Conservation (phyloP, 208 protist species). For the Vickermania ingenoplastis region DNA sequence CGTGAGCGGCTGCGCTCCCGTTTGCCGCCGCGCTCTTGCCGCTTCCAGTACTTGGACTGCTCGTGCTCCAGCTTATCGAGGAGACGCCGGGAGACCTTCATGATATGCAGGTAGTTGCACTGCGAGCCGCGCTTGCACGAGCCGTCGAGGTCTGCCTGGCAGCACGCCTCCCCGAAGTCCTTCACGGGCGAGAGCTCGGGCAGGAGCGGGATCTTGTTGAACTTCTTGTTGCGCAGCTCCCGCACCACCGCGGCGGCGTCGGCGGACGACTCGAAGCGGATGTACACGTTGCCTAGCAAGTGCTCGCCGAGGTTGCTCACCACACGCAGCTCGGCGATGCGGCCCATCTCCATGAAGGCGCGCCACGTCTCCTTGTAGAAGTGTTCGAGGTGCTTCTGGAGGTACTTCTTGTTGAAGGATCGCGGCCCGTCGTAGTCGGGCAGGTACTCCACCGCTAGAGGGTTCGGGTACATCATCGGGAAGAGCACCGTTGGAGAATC, state of each 20-base stretch:
- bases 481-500: conserved; percentile 93
- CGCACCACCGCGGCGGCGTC: conserved; percentile 74
- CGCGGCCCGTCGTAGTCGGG: conserved; percentile 34
- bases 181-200: conserved; percentile 97
- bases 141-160: conserved; percentile 93
- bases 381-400: conserved; percentile 93
- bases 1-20: background rate
- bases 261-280: conserved; percentile 90
- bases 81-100: conserved; percentile 82
- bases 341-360: conserved; percentile 89
- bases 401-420: conserved; percentile 75
- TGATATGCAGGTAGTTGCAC: conserved; percentile 98
- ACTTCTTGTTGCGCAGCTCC: conserved; percentile 81
- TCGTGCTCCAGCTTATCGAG: conserved; percentile 80
- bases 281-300: conserved; percentile 97
- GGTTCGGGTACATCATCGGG: conserved; percentile 95
- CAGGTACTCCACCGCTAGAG: conserved; percentile 52
- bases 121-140: conserved; percentile 89
- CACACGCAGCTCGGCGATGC: conserved; percentile 93
- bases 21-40: conserved; percentile 10
- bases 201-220: conserved; percentile 76
- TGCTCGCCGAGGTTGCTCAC: conserved; percentile 97
- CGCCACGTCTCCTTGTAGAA: conserved; percentile 96
- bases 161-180: conserved; percentile 96
- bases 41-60: conserved; percentile 74